Conservation (phyloP, 2,329 filamentous ascomycete species). For the Aspergillus ruber region DNA sequence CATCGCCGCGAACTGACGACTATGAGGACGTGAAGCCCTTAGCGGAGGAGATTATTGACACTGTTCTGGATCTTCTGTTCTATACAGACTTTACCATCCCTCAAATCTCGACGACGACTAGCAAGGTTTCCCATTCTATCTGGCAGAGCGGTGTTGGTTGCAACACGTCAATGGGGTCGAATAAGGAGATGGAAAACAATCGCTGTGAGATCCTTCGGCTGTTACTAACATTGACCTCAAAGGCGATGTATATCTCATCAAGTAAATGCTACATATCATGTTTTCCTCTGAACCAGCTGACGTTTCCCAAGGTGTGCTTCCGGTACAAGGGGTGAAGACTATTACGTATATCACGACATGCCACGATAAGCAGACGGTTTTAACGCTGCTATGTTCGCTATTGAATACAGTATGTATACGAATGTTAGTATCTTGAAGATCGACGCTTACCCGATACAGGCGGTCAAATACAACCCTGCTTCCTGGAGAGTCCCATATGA, state of each 20-base stretch:
- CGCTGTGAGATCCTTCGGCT: constrained; percentile 82
- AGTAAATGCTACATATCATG: constrained; percentile 38
- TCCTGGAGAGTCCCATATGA: constrained; percentile 94
- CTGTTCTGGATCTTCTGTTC: constrained; percentile 82
- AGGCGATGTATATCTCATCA: constrained; percentile 87
- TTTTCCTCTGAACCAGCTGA: constrained; percentile 4
- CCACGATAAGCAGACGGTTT: constrained; percentile 81
- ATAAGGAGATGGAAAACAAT: constrained; percentile 88
- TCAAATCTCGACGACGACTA: constrained; percentile 60
- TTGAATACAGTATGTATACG: constrained; percentile 71
- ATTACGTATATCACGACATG: constrained; percentile 86
- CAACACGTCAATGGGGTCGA: constrained; percentile 80
- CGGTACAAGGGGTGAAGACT: constrained; percentile 72
- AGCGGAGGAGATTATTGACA: constrained; percentile 88
- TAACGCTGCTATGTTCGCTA: constrained; percentile 85
- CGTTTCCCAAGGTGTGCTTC: constrained; percentile 51
- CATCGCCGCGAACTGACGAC: constrained; percentile 46
- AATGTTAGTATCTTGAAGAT: not conserved
- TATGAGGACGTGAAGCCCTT: constrained; percentile 80
- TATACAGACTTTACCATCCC: constrained; percentile 85
- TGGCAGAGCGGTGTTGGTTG: constrained; percentile 98
- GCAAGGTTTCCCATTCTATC: constrained; percentile 85
- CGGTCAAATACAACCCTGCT: constrained; percentile 91
- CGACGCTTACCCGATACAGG: constrained; percentile 44
- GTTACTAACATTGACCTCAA: constrained; percentile 76